phyloP scores from a whole-genome alignment of 305 asterid genomes.

The Plantago lanceolata region DNA sequence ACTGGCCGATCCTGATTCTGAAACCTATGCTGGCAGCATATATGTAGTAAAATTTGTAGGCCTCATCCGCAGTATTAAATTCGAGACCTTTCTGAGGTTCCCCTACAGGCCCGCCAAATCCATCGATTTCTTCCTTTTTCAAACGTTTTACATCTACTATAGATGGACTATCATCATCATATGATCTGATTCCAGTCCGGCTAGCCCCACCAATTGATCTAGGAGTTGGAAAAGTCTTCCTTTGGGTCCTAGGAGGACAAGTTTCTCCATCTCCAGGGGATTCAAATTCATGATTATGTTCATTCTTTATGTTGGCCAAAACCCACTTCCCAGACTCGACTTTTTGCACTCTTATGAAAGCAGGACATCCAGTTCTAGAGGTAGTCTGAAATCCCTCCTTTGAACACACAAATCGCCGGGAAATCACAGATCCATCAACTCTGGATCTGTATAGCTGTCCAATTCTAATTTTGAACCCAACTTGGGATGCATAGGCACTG shows the following conservation, averaged over 20 bases:
- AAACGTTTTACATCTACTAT: conserved; percentile 58
- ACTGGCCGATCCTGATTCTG: conserved; percentile 82
- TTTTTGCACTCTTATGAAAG: conserved; percentile 83
- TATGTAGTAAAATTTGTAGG: conserved; percentile 66
- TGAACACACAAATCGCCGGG: conserved; percentile 83
- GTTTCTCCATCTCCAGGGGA: conserved; percentile 62
- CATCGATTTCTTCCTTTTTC: conserved; percentile 54
- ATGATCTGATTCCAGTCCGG: conserved; percentile 84
- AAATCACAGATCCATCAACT: conserved; percentile 75
- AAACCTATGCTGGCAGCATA: conserved; percentile 70
- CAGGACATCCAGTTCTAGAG: conserved; percentile 88
- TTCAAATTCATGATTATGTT: conserved; percentile 81
- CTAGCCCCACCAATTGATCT: conserved; percentile 66
- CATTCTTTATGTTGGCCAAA: conserved; percentile 71
- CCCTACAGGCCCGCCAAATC: conserved; percentile 39
- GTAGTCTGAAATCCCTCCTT: conserved; percentile 91
- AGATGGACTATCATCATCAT: conserved; percentile 67
- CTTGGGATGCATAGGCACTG: conserved; percentile 57
- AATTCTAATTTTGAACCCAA: conserved; percentile 79
- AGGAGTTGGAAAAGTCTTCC: conserved; percentile 61
- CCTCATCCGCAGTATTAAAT: conserved; percentile 66
- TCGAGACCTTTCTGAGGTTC: conserved; percentile 88
- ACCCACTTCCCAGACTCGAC: conserved; percentile 88
- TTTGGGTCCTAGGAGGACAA: conserved; percentile 55
- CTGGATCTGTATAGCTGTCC: conserved; percentile 96